A percentile compares a stretch with the other conserved stretches of the same genome.
phyloP scores from a whole-genome alignment of 768 basidiomycete species.

The Jaapia argillacea region DNA sequence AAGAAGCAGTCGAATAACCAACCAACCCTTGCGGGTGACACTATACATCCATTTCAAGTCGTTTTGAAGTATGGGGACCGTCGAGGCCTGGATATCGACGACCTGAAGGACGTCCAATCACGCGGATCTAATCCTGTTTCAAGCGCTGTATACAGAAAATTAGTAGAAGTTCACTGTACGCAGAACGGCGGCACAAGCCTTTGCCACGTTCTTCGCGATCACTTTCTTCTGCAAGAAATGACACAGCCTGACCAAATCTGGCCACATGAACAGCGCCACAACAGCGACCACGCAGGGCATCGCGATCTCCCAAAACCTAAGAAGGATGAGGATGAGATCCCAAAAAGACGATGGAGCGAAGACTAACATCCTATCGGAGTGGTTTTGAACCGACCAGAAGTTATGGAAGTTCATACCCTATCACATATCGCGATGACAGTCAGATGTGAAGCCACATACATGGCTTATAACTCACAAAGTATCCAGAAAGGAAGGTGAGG shows the following conservation, averaged over 20 bases:
- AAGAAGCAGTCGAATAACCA: no score
- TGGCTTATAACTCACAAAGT: constrained; percentile 36
- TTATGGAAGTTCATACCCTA: constrained; percentile 61
- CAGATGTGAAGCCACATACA: not conserved
- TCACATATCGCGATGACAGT: constrained; percentile 12
- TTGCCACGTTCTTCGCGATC: constrained; percentile 17
- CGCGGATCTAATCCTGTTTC: not conserved
- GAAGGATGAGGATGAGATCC: not conserved
- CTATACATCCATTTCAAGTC: no score
- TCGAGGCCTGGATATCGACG: no score
- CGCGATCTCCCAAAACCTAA: constrained; percentile 60
- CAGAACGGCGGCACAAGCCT: constrained; percentile 9
- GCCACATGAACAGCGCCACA: constrained; percentile 39
- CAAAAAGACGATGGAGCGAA: no score
- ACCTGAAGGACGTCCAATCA: no score
- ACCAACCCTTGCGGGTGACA: no score
- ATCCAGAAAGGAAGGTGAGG: constrained; percentile 59
- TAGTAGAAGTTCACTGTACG: not conserved
- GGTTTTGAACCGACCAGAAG: no score
- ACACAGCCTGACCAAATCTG: constrained; percentile 35
- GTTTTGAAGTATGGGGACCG: no score
- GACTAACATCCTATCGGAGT: no score
- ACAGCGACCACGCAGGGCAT: constrained; percentile 47
- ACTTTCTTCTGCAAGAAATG: constrained; percentile 38
- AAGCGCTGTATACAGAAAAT: not conserved